Percentiles rank a stretch among this genome's conserved stretches.
Evolutionary conservation across 129 eudicot species (phyloP).

Genomic region (Heracleum sosnowskyi): DNA sequence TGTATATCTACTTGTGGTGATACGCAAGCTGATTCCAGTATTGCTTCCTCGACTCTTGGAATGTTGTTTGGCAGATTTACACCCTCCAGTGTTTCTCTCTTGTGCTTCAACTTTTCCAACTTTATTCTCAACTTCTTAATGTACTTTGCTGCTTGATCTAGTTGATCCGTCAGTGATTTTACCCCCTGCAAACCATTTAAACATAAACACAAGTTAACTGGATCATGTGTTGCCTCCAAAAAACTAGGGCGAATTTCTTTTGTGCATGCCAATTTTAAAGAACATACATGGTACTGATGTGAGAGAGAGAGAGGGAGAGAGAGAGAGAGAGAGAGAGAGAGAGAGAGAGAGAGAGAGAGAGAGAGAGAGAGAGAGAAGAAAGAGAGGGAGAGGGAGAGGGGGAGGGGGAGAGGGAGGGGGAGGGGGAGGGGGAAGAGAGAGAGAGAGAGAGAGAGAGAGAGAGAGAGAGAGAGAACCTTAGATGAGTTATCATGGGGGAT

Average conservation of each 20-base stretch:
- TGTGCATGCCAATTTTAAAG: neutral
- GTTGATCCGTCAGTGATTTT: conserved; percentile 57
- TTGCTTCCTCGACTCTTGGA: neutral
- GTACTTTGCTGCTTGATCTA: conserved; percentile 67
- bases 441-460: conserved; percentile 3
- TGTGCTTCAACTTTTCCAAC: conserved; percentile 62
- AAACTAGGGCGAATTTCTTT: neutral
- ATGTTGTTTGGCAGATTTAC: neutral
- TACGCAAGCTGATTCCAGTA: conserved; percentile 10
- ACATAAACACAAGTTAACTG: neutral
- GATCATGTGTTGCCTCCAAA: neutral
- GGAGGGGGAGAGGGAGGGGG: too few relatives aligned
- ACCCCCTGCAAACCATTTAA: conserved; percentile 30
- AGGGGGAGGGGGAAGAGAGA: neutral
- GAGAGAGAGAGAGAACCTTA: conserved; percentile 38
- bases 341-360: neutral
- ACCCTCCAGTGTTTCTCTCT: conserved; percentile 27
- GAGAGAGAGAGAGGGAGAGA: neutral
- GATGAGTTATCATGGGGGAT: conserved; percentile 37
- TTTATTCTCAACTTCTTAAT: conserved; percentile 46
- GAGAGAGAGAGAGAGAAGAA: neutral
- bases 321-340: neutral
- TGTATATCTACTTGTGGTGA: conserved; percentile 36
- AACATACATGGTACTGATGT: too few relatives aligned
- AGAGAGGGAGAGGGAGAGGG: too few relatives aligned